Evolutionary conservation across 2,329 filamentous ascomycete genomes (phyloP), one percentile per base, ranked within the genome.

Genomic region (Phyllosticta citribraziliensis): DNA sequence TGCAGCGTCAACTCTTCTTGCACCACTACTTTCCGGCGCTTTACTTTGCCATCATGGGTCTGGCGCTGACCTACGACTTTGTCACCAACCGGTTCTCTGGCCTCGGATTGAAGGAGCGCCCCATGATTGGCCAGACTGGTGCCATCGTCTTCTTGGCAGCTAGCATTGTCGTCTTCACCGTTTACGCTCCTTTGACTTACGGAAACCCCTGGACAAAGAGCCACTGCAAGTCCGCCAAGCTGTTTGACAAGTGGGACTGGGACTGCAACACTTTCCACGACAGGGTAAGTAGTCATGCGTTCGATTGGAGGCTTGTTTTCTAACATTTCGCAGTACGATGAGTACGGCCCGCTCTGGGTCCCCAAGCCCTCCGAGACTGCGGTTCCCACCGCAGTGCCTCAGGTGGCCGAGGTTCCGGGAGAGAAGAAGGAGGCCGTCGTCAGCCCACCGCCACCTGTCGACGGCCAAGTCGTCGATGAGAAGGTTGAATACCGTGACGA

Each of bases 21-120:
- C 94, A 99, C 75, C 94, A 99, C 78, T 99, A 99, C 76, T 94
- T 99, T 76, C 94, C 94, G 0, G 94, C 94, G 2, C 84, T 99
- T 14, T 96, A 96, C 78, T 99, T 99, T 73, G 91, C 89, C 64
- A 86, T 99, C 69, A 87, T 97, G 66, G 86, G 89, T 9, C 82
- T 97, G 61, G 94, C 88, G 74, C 93, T 97, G 75, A 83, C 89
- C 56, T 93, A 91, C 75, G 94, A 99, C 76, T 97, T 91, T 70
- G 73, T 85, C 60, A 88, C 88, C 62, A 86, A 85, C 66, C 87
- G 94, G 55, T 80, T 96, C 66, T 79, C 82, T 54, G 78, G 83
- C 30, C 75, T 91, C 57, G 85, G 88, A 20, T 75, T 92, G 52
- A 85, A 83, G 61, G 82, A 88, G 65, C 84, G 83, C 65, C 88